Evolutionary conservation across 1,139 yeast genomes (phyloP), one percentile per base, ranked within the genome.

Genomic region (Scheffersomyces parashehatae): DNA sequence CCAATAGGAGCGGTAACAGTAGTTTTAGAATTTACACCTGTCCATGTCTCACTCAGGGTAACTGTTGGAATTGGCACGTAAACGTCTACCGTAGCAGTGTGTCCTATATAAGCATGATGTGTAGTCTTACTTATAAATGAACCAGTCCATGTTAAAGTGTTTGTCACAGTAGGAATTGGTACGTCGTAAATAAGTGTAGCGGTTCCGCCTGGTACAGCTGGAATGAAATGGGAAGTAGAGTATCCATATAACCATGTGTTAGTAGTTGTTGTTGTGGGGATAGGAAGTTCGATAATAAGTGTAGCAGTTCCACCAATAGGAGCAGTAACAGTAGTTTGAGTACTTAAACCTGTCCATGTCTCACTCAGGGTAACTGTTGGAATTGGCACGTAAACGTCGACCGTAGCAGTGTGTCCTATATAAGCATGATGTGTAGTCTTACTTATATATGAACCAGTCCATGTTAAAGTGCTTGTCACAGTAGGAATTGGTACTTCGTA

Each of bases 151-250:
- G 56, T 49, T 1, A 47, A 29, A 2, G 64, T 57, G 8, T 44
- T 24, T 0, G 64, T 55, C 4, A 44, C 42, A 4, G 58, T 55
- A n/a, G 60, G 58, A n/a, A 48, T 43, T 8, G 64, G 62, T 10
- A 48, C 51, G 4, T 46, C 42, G 10, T 58, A 52, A 8, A 44
- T 45, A 28, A 58, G 55, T 1, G 64, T 54, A 11, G 40, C 50
- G 2, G 57, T 52, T 3, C 47, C 45, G 15, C 47, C 53, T n/a
- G 40, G 39, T 1, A 2, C 14, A 13, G 28, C 20, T 3, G 47
- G 8, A 6, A 8, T 7, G 7, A 6, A 6, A 24, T 43, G 11
- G 31, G 43, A 29, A 24, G 36, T 13, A 14, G 28, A 28, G 28
- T 35, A 29, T 36, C 44, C 36, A 1, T 46, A 44, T 5, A 46